Conservation (phyloP, 176 grass and related monocot genomes). For the Canna indica region DNA sequence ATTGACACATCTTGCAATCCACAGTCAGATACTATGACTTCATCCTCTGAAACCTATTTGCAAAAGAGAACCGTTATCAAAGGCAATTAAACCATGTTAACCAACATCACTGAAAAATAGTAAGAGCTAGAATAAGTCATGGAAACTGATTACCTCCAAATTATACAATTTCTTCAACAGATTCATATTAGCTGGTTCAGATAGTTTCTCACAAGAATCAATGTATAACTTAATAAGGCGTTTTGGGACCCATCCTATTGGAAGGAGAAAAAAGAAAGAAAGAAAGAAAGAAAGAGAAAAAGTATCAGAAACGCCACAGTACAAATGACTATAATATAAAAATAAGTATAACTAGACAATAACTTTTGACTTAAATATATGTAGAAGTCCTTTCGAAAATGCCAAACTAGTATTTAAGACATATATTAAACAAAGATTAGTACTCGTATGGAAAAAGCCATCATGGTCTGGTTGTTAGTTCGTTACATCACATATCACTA, state of each 20-base stretch:
- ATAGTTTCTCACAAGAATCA: conserved; percentile 70
- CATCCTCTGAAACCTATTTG: conserved; percentile 87
- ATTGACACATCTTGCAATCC: conserved; percentile 72
- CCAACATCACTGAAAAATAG: conserved; percentile 6
- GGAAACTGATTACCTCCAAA: conserved; percentile 56
- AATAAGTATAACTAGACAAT: neutral
- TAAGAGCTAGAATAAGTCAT: neutral
- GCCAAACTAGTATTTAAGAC: no score
- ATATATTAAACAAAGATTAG: no score
- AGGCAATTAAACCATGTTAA: conserved; percentile 1
- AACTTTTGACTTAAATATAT: neutral
- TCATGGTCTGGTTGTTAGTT: no score
- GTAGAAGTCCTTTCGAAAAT: no score
- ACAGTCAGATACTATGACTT: conserved; percentile 85
- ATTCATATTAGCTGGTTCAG: conserved; percentile 60
- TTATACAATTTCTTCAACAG: conserved; percentile 77
- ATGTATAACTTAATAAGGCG: conserved; percentile 79
- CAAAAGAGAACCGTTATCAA: conserved; percentile 14
- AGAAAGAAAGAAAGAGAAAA: neutral
- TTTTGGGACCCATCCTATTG: conserved; percentile 75
- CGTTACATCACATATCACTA: neutral
- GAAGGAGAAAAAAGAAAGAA: neutral
- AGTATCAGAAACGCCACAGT: neutral
- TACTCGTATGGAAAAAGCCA: no score
- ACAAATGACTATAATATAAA: neutral